Evolutionary conservation across 129 eudicot genomes (phyloP), one percentile per base, ranked within the genome.

Genomic region (Calendula officinalis): DNA sequence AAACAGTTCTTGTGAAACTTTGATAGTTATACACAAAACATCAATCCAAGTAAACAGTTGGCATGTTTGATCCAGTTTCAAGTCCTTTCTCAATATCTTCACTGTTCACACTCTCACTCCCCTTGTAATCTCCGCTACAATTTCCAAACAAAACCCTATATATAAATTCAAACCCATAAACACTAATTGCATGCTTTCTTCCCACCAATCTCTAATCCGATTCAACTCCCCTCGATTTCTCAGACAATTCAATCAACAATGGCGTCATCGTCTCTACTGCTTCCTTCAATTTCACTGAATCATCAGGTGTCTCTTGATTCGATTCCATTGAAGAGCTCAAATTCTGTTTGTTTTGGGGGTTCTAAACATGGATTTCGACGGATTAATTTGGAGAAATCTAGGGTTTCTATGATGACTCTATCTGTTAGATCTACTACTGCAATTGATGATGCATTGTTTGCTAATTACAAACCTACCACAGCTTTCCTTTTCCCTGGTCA

Each of bases 401-500:
- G 96, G 90, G 86, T 82, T 82, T 80, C 56, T 33, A 82, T 87
- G 96, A 82, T 87, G 96, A 84, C 84, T 46, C 79, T 77, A 5
- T 72, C 97, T 38, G 84, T 70, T 65, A 95, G 97, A 80, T 86
- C 97, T 64, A 75, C 70, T 50, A 73, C 81, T 49, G 60, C 70
- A 41, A 81, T 82, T 32, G 73, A 81, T 55, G 95, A 85, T 71
- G 83, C 81, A 3, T 67, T 91, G 71, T 91, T 91, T 67, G 55
- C 56, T 34, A 88, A 87, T 75, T 91, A 87, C 50, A 84, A 84
- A 65, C 88, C 96, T 62, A 70, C 86, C 56, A 58, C 72, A 36
- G 98, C 96, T 47, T 91, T 91, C 71, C 79, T 91, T 45, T 91
- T 91, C 44, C 98, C 98, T 51, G 98, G 98, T 39, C 98, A 91